Evolutionary conservation across 306 rosid genomes (phyloP), one percentile per base, ranked within the genome.

Genomic region (Vigna radiata): DNA sequence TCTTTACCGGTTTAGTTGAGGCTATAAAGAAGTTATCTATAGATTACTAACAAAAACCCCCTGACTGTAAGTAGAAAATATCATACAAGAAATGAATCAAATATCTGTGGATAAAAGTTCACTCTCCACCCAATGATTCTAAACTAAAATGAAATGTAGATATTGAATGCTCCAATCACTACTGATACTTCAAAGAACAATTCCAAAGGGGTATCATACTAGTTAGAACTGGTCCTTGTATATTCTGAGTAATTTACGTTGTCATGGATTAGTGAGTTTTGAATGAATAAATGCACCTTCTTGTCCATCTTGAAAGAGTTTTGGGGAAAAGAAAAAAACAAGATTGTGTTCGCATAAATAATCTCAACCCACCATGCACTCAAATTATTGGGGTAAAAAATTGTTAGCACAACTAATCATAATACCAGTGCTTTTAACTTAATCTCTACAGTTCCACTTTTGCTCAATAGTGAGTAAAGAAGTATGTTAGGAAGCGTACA

Each of bases 11-110:
- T 36, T 13, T 55, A 72, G 66, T 16, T 48, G 56, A 63, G 59
- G 53, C 77, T 50, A 25, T 53, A 49, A 27, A 76, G 21, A 77
- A 56, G n/a, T 31, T 77, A 53, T 53, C 23, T 69, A 63, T 49
- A 1, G 66, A 44, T 47, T 60, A 72, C 19, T 70, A 19, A 58
- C 8, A 70, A 70, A 78, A 75, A 80, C 96, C 98, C 62, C 97
- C 97, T 74, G 93, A 95, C 98, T 93, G 92, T 50, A 75, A 76
- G 65, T 43, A 33, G 50, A 25, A 73, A 52, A 82, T 39, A 65
- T 52, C 33, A 69, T 39, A 58, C 58, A 69, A 75, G 67, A 75
- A 43, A 75, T 61, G 64, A 75, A 70, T 29, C 29, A 19, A 12
- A 47, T 8, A 59, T 54, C 70, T 33, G 19, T 23, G 4, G 8